Base-by-base conservation (phyloP, 2,329 filamentous ascomycete species). In the Lachnellula subtilissima region DNA sequence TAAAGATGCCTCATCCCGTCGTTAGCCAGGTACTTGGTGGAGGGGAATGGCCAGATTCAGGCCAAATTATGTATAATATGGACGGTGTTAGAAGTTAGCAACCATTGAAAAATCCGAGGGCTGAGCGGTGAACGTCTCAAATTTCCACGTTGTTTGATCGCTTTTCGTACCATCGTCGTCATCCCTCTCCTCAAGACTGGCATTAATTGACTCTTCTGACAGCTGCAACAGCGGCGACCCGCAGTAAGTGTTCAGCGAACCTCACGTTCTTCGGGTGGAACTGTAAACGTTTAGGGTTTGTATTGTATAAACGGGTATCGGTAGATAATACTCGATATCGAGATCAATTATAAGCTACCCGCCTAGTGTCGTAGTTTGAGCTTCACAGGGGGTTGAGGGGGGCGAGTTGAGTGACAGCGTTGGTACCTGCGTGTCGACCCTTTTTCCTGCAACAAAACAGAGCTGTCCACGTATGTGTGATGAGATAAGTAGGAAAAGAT, bases 241-340 rank as follows among this genome's bases (percentile, higher is more conserved):
- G 17, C 42, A 45, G 42, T 32, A 32, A 32, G 1, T 32, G 8
- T 32, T n/a, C 8, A n/a, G 14, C 22, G 17, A 8, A 32, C 12
- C 2, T 28, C 23, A n/a, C 23, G 25, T 17, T 48, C 11, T 48
- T 45, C 46, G 25, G 47, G 48, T 57, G 58, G 36, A 42, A 56
- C 59, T 56, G 39, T 17, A 52, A 53, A 53, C 52, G 59, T 61
- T 61, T 61, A 52, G 55, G 25, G 51, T 58, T 48, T 58, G 55
- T 60, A 55, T 57, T 46, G 50, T 50, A 28, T 43, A 35, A 48
- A 45, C 25, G 17, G 45, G 37, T 42, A 48, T 14, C 28, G 28
- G 55, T 32, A 48, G 51, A 58, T 58, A 53, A 53, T 54, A 55
- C 28, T 32, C 28, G 28, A 32, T 12, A 32, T 32, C 28, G 3